Evolutionary conservation across 2,329 filamentous ascomycete species (phyloP).

Genomic region (Talaromyces sp.): DNA sequence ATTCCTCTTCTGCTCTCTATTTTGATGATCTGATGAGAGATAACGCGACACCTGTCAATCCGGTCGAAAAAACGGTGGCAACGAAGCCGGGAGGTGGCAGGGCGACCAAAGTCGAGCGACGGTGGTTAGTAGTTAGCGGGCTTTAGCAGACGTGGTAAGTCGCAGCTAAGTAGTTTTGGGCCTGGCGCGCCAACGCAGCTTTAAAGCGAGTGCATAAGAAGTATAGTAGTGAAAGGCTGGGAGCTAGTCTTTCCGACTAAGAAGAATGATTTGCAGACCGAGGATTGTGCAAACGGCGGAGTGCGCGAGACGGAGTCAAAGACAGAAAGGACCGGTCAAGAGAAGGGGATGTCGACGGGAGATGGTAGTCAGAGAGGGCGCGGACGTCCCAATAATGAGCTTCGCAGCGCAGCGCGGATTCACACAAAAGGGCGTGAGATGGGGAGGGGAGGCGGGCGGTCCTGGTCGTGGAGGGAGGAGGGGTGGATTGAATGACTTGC

Average conservation of each 20-base stretch:
- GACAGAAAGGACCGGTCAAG: background rate
- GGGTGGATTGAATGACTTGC: constrained; percentile 1
- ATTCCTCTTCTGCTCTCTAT: background rate
- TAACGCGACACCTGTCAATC: background rate
- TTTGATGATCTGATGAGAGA: background rate
- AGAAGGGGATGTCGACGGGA: constrained; percentile 4
- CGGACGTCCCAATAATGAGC: background rate
- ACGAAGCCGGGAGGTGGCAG: background rate
- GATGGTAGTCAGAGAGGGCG: background rate
- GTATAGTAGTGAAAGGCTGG: constrained; percentile 4
- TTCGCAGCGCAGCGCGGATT: background rate
- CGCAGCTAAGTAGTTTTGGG: background rate
- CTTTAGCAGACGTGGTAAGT: background rate
- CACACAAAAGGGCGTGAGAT: background rate
- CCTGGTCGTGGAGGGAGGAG: background rate
- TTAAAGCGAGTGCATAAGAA: background rate
- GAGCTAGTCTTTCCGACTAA: constrained; percentile 1
- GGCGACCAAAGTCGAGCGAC: background rate
- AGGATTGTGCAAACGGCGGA: background rate
- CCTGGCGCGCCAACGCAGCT: constrained; percentile 11
- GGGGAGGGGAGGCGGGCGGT: background rate
- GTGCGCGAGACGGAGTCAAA: background rate
- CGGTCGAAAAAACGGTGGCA: background rate
- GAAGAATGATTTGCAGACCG: background rate
- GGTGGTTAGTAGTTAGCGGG: background rate